These are phyloP conservation scores for Flaveria ramosissima DNA, from an alignment of 129 eudicot genomes.

Conservation along the genomic window DNA sequence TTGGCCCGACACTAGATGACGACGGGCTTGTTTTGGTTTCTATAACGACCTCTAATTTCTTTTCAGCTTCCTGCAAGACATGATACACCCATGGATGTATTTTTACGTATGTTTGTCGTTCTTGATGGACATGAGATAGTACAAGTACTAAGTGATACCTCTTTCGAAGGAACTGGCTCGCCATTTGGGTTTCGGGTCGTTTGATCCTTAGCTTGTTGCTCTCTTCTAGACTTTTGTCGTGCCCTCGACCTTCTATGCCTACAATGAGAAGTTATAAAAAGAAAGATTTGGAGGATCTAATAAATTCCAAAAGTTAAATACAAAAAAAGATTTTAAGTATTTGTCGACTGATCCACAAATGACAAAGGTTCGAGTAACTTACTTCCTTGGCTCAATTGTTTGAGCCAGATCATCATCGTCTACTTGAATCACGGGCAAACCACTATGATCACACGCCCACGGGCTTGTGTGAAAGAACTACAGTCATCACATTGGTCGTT, in stretches of 20 bases:
- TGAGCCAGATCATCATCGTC: slow-evolving; percentile 49
- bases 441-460: slow-evolving; percentile 68
- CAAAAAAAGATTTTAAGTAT: no score
- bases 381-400: slow-evolving; percentile 46
- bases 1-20: slow-evolving; percentile 16
- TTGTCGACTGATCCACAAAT: not conserved
- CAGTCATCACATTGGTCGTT: slow-evolving; percentile 16
- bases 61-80: slow-evolving; percentile 39
- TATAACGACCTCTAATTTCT: slow-evolving; percentile 18
- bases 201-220: slow-evolving; percentile 38
- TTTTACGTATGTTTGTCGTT: not conserved
- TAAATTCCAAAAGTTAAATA: no score
- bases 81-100: not conserved
- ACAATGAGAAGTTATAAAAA: not conserved
- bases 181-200: slow-evolving; percentile 27
- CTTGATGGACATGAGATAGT: not conserved
- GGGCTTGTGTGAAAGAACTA: slow-evolving; percentile 77
- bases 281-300: no score
- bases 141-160: slow-evolving; percentile 31
- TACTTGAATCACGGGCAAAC: slow-evolving; percentile 52
- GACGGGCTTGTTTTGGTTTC: slow-evolving; percentile 41
- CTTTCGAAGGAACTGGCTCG: slow-evolving; percentile 31
- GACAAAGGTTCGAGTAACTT: slow-evolving; percentile 26
- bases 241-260: slow-evolving; percentile 54
- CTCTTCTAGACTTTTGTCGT: slow-evolving; percentile 47